A percentile compares a stretch with the other conserved stretches of the same genome.
phyloP scores from a whole-genome alignment of 441 rosid genomes.

The Kokia cookei region DNA sequence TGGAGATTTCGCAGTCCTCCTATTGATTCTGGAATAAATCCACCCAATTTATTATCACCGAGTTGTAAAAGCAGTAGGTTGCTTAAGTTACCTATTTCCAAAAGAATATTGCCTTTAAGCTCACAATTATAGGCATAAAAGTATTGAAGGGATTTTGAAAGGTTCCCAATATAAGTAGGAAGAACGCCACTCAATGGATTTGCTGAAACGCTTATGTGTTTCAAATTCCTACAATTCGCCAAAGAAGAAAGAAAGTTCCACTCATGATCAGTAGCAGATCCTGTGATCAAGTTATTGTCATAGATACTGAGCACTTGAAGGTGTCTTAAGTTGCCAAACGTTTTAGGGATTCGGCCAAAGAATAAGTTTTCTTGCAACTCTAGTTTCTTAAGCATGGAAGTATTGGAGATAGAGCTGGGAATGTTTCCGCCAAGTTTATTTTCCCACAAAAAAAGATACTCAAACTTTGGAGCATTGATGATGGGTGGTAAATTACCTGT shows the following conservation, averaged over 20 bases:
- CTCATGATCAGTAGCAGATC: not conserved
- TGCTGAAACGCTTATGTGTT: not conserved
- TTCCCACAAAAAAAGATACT: not conserved
- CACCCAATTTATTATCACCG: not conserved
- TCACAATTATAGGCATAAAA: too few species aligned
- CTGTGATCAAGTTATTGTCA: not conserved
- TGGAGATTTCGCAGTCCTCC: slow-evolving; percentile 6
- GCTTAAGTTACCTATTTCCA: too few species aligned
- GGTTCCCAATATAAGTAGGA: too few species aligned
- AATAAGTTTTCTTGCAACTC: not conserved
- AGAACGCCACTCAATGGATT: not conserved
- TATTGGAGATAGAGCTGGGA: not conserved
- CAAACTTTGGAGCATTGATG: not conserved
- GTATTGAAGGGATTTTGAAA: too few species aligned
- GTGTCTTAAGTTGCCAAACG: not conserved
- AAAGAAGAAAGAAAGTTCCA: not conserved
- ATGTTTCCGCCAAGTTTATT: not conserved
- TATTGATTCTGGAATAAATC: slow-evolving; percentile 1
- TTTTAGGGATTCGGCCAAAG: not conserved
- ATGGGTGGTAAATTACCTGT: not conserved
- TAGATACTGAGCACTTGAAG: not conserved
- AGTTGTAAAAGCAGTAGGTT: not conserved
- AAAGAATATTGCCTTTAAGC: too few species aligned
- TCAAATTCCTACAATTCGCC: not conserved
- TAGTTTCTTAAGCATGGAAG: not conserved